These are phyloP conservation scores for Jasminum sambac DNA, from an alignment of 257 asterid species.

Conservation along the genomic window DNA sequence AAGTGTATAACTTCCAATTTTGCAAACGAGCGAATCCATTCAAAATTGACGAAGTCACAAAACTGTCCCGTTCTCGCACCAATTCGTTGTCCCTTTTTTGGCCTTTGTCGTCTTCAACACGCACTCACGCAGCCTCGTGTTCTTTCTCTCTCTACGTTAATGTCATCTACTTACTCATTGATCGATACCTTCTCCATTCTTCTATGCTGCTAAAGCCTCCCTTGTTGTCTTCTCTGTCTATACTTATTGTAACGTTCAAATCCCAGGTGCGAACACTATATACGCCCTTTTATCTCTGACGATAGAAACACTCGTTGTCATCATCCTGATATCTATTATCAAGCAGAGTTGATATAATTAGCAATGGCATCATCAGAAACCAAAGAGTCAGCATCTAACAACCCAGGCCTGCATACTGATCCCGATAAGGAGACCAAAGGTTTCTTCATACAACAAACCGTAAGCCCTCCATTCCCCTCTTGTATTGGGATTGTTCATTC, in stretches of 20 bases:
- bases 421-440: conserved; percentile 77
- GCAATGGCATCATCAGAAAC: conserved; percentile 42
- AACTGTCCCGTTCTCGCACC: no score
- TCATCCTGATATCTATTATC: background rate
- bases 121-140: no score
- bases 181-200: background rate
- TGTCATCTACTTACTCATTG: no score
- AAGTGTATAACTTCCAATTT: no score
- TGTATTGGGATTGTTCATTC: background rate
- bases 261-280: conserved; percentile 39
- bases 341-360: conserved; percentile 27
- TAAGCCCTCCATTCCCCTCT: conserved; percentile 31
- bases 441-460: conserved; percentile 88
- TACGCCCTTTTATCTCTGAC: no score
- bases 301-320: no score
- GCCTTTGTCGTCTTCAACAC: no score
- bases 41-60: no score
- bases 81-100: no score
- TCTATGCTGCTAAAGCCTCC: conserved; percentile 9
- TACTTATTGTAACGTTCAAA: conserved; percentile 27
- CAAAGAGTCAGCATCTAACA: conserved; percentile 72
- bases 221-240: conserved; percentile 29
- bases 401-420: conserved; percentile 71
- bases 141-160: background rate
- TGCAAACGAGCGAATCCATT: no score